These are phyloP conservation scores for Rubia peregrina DNA, from an alignment of 305 asterid species.

Conservation along the genomic window DNA sequence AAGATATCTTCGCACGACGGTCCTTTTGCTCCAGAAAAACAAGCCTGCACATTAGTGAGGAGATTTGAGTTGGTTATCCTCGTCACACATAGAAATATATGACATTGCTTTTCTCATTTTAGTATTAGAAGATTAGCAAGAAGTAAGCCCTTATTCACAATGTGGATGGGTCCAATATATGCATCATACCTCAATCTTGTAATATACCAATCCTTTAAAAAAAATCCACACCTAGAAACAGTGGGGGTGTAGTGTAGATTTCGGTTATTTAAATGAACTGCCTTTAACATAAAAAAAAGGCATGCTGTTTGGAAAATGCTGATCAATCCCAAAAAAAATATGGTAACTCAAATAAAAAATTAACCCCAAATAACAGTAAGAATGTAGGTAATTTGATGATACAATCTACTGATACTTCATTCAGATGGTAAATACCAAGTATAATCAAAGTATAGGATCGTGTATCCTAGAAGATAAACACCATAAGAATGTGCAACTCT, in stretches of 20 bases:
- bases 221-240: too few species aligned
- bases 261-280: too few species aligned
- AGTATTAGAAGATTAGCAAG: not conserved
- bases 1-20: constrained; percentile 34
- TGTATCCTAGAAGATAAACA: not conserved
- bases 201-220: not conserved
- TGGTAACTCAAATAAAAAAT: too few species aligned
- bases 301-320: too few species aligned
- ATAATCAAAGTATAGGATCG: not conserved
- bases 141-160: not conserved
- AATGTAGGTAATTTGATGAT: not conserved
- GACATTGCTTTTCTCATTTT: not conserved
- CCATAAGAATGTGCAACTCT: not conserved
- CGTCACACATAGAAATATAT: not conserved
- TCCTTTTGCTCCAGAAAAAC: constrained; percentile 33
- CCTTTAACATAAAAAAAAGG: too few species aligned
- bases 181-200: not conserved
- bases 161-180: too few species aligned
- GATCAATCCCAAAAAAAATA: too few species aligned
- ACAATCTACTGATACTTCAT: not conserved
- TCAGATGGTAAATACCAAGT: not conserved
- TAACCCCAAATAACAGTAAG: not conserved
- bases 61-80: constrained; percentile 19
- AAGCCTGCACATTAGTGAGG: constrained; percentile 32
- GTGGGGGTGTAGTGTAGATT: too few species aligned